Base-by-base conservation (phyloP, 164 flowering plant species). In the Litsea cubeba region DNA sequence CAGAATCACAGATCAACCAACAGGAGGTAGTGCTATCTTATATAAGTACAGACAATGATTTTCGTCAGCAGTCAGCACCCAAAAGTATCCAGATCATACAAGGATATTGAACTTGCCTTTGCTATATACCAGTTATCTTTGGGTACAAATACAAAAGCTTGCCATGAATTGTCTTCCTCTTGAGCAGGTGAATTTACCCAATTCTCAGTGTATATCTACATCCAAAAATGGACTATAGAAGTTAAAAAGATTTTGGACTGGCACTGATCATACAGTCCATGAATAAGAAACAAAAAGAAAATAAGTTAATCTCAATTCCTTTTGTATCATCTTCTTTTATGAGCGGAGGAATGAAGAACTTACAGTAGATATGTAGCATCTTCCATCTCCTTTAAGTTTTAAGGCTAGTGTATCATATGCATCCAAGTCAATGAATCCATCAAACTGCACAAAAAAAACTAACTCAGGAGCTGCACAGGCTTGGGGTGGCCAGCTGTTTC, bases 131-230 rank as follows among this genome's bases (percentile, higher is more conserved):
- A 95, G 74, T 85, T 79, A 81, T 85, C 97, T 81, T 88, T 88
- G 58, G 99, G 98, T 35, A 86, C 88, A 80, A 75, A 84, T 74
- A 93, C 86, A 84, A 93, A 95, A 70, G 98, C 93, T 82, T 95
- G 99, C 99, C 99, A 95, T 70, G 97, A 90, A 81, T 93, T 93
- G 85, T 95, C 99, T 85, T 93, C 98, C 74, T 76, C 70, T 71
- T 93, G 97, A 62, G 90, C 97, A 23, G 99, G 99, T 25, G 94
- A 88, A 79, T 95, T 95, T 28, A 95, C 96, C 99, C 99, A 95
- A 75, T 93, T 95, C 62, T 95, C 99, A n/a, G 99, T 95, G 76
- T 95, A 95, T 58, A 95, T 95, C 99, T 95, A 84, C 78, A 84
- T 26, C 35, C 51, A 73, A 23, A 70, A 62, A 22, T 26, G 60